A percentile compares a stretch with the other conserved stretches of the same genome.
Evolutionary conservation across 148 eudicot species (phyloP).

Genomic region (Amaranthus cruentus): DNA sequence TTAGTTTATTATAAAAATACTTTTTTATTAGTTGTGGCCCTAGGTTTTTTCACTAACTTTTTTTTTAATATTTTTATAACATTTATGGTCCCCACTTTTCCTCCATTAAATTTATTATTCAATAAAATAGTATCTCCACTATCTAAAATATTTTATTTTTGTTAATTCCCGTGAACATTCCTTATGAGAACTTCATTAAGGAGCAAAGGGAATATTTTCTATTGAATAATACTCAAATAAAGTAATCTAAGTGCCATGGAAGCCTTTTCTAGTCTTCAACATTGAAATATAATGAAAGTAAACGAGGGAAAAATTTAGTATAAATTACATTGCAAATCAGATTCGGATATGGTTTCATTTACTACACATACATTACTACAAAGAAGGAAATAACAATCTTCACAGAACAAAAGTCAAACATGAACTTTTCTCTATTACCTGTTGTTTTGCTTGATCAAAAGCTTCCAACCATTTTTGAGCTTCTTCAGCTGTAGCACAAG

Average conservation of each 20-base stretch:
- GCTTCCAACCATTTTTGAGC: conserved; percentile 88
- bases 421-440: conserved; percentile 34
- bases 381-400: not conserved
- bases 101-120: no score
- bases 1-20: no score
- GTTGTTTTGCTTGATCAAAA: conserved; percentile 89
- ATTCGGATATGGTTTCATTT: not conserved
- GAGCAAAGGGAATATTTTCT: no score
- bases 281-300: not conserved
- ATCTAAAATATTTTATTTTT: no score
- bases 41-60: no score
- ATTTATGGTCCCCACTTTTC: no score
- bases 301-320: not conserved
- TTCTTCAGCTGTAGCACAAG: conserved; percentile 88
- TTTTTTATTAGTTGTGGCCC: no score
- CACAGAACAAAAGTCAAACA: not conserved
- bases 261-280: not conserved
- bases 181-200: no score
- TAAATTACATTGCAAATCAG: not conserved
- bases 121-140: no score
- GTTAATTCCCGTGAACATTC: no score
- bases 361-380: not conserved
- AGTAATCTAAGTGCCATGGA: not conserved
- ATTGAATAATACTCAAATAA: not conserved
- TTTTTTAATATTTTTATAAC: no score